Conservation (phyloP, 83 land plant species). For the Thuja plicata region DNA sequence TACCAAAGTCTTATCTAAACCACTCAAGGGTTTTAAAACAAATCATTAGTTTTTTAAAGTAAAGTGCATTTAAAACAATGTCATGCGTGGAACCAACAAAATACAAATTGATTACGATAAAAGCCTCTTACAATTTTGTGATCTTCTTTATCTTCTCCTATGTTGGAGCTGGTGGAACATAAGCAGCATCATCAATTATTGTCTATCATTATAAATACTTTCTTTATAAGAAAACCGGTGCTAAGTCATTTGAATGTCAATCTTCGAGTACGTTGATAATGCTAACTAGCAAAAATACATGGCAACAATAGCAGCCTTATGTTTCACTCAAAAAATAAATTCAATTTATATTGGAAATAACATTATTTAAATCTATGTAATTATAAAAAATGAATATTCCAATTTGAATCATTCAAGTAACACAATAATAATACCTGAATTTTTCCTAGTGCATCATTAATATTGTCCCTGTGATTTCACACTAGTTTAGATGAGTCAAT, state of each 20-base stretch:
- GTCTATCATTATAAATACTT: conserved; percentile 40
- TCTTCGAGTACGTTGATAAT: neutral
- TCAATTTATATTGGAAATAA: neutral
- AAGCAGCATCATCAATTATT: conserved; percentile 94
- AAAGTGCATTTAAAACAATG: neutral
- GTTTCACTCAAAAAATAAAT: neutral
- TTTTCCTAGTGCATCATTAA: conserved; percentile 85
- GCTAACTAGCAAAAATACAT: neutral
- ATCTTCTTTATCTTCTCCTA: conserved; percentile 87
- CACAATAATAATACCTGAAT: conserved; percentile 54
- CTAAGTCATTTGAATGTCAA: neutral
- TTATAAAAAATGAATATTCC: neutral
- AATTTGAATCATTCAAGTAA: neutral
- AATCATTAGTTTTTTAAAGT: neutral
- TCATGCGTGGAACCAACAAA: neutral
- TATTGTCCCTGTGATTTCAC: conserved; percentile 69
- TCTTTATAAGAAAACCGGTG: neutral
- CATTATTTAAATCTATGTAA: neutral
- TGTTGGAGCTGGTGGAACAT: conserved; percentile 98
- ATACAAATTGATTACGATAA: neutral
- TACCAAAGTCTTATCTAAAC: too few relatives aligned
- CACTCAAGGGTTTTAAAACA: neutral
- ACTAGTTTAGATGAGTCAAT: neutral
- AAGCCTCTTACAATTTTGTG: conserved; percentile 63
- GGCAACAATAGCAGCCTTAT: neutral